Percentiles rank a stretch among this genome's conserved stretches.
These are phyloP conservation scores for Umbelopsis vinacea DNA, from an alignment of 192 early-diverging fungal genomes.

Conservation along the genomic window DNA sequence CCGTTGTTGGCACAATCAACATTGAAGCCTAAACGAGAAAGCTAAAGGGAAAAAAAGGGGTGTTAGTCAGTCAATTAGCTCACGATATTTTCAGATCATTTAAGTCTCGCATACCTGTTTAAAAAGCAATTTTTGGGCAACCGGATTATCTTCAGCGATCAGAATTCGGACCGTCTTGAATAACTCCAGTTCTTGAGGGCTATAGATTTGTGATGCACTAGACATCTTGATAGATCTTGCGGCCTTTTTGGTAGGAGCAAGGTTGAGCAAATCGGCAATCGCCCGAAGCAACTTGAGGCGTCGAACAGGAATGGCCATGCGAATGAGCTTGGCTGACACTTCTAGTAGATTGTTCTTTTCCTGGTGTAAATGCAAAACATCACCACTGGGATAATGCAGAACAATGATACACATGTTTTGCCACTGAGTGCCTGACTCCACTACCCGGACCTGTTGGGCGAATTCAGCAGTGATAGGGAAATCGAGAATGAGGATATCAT, in stretches of 20 bases:
- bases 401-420: constrained; percentile 31
- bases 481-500: constrained; percentile 31
- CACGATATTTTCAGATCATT: too few relatives aligned
- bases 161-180: constrained; percentile 49
- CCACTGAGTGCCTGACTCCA: background rate
- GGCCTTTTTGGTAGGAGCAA: constrained; percentile 20
- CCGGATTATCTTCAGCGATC: constrained; percentile 52
- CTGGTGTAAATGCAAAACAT: constrained; percentile 18
- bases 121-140: constrained; percentile 50
- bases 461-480: constrained; percentile 27
- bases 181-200: constrained; percentile 40
- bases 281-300: constrained; percentile 46
- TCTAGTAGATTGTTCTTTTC: background rate
- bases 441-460: constrained; percentile 2
- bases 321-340: constrained; percentile 32
- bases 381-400: constrained; percentile 31
- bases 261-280: constrained; percentile 44
- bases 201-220: constrained; percentile 28
- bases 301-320: constrained; percentile 47
- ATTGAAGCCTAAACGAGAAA: constrained; percentile 47
- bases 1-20: constrained; percentile 57
- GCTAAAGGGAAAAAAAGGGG: background rate
- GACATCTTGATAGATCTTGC: background rate
- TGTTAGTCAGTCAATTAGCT: too few relatives aligned
- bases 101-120: constrained; percentile 34